phyloP scores from a whole-genome alignment of 2,329 filamentous ascomycete species.

The Ilyonectria robusta region DNA sequence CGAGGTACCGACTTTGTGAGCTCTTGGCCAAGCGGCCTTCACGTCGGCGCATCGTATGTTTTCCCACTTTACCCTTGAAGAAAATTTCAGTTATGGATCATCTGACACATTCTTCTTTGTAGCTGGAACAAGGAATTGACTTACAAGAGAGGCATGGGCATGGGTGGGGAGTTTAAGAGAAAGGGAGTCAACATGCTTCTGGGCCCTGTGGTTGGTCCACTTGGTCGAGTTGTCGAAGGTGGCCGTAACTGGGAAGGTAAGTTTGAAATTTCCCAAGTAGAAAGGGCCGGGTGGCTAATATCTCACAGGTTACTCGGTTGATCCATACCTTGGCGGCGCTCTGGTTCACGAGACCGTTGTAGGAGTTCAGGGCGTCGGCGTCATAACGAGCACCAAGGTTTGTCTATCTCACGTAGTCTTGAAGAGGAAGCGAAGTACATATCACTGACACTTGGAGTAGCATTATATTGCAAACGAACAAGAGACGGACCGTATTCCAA shows the following conservation, averaged over 20 bases:
- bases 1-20: not conserved
- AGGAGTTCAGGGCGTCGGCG: conserved; percentile 8
- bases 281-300: not conserved
- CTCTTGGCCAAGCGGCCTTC: not conserved
- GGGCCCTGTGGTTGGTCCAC: not conserved
- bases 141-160: conserved; percentile 1
- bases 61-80: not conserved
- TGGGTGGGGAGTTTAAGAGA: not conserved
- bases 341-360: not conserved
- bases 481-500: conserved; percentile 8
- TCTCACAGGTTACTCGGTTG: not conserved
- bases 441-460: not conserved
- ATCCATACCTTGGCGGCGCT: conserved; percentile 12
- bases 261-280: not conserved
- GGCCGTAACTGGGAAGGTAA: conserved; percentile 16
- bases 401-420: not conserved
- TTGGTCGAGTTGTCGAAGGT: conserved; percentile 7
- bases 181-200: not conserved
- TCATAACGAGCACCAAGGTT: not conserved
- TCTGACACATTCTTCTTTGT: not conserved
- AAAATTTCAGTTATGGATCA: not conserved
- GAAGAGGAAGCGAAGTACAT: not conserved
- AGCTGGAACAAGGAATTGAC: conserved; percentile 9
- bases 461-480: conserved; percentile 17
- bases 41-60: conserved; percentile 2